phyloP scores from a whole-genome alignment of 2,329 filamentous ascomycete species.

The Diaporthe batatas region DNA sequence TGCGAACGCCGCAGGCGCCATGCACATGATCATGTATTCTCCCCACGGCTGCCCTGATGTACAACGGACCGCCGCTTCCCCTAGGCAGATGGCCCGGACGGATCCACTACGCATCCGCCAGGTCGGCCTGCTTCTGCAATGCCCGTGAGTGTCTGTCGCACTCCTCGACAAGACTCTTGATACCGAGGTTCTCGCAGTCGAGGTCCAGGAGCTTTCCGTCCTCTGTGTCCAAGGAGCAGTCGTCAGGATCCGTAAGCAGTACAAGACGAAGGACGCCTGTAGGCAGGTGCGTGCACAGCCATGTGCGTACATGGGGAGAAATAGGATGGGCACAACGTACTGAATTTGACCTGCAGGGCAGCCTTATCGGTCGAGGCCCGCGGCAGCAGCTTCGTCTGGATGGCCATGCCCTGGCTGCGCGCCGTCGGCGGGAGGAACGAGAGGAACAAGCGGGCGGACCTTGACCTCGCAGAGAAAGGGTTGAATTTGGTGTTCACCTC shows the following conservation, averaged over 20 bases:
- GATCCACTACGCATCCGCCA: slow-evolving; percentile 61
- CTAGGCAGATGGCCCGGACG: not conserved
- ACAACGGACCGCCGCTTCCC: not conserved
- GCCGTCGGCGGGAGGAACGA: slow-evolving; percentile 85
- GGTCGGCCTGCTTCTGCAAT: slow-evolving; percentile 85
- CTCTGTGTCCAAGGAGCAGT: slow-evolving; percentile 66
- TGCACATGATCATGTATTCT: slow-evolving; percentile 32
- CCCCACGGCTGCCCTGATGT: not conserved
- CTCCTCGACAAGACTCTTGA: slow-evolving; percentile 89
- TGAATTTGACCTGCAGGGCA: slow-evolving; percentile 85
- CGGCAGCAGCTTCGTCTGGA: slow-evolving; percentile 82
- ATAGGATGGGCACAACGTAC: slow-evolving; percentile 62
- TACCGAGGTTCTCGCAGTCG: slow-evolving; percentile 83
- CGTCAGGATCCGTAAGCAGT: not conserved
- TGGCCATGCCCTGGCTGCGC: slow-evolving; percentile 78
- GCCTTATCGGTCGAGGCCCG: slow-evolving; percentile 77
- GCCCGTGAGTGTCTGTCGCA: slow-evolving; percentile 89
- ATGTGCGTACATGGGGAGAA: not conserved
- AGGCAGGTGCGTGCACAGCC: not conserved
- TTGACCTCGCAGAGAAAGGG: slow-evolving; percentile 84
- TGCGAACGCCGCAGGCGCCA: slow-evolving; percentile 30
- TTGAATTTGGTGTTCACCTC: slow-evolving; percentile 90
- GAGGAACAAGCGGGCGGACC: slow-evolving; percentile 89
- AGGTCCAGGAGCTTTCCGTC: slow-evolving; percentile 92
- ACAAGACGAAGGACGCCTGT: not conserved